Evolutionary conservation across 1,139 yeast species (phyloP), one percentile per base, ranked within the genome.

Genomic region (Saccharomyces hybrid): DNA sequence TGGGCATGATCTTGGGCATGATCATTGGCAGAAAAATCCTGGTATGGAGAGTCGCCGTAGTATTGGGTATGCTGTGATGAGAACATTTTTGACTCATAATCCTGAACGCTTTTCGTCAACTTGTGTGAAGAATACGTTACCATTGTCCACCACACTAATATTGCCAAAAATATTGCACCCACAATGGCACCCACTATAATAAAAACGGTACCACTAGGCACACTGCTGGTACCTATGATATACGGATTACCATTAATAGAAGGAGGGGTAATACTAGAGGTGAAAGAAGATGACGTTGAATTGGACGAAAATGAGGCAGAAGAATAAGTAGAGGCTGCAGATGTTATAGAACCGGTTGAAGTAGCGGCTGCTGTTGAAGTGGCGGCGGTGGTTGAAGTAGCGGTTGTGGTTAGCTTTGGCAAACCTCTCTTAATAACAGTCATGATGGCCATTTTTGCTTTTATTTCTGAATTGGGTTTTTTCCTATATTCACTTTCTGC

Each of bases 131-230:
- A 52, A 42, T 60, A 58, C n/a, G 57, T 63, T 44, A 64, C 60
- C 2, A 64, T 48, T 11, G 64, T 31, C 44, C 66, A 58, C 57
- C 68, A 60, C 12, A 61, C 19, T 5, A 65, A 14, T 27, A 34
- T 34, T 34, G 42, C 42, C 5, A 34, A 2, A 65, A 75, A 64
- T 70, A 67, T 56, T 42, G 64, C 63, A 0, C 84, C 87, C 2
- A 85, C 81, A 47, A 84, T 76, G n/a, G 83, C 75, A 0, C 95
- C 95, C 42, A 86, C 85, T 0, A 87, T 86, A 56, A 88, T 87
- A 70, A 86, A 88, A 3, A 88, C 88, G 0, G 93, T 84, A 1
- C 95, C 95, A 50, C 79, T 75, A 1, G 89, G 87, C 54, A 77
- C 74, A 16, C 48, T 52, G 31, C 65, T 66, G n/a, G 81, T 73